phyloP scores from a whole-genome alignment of 768 basidiomycete species.

The Boletus tomentosulus region DNA sequence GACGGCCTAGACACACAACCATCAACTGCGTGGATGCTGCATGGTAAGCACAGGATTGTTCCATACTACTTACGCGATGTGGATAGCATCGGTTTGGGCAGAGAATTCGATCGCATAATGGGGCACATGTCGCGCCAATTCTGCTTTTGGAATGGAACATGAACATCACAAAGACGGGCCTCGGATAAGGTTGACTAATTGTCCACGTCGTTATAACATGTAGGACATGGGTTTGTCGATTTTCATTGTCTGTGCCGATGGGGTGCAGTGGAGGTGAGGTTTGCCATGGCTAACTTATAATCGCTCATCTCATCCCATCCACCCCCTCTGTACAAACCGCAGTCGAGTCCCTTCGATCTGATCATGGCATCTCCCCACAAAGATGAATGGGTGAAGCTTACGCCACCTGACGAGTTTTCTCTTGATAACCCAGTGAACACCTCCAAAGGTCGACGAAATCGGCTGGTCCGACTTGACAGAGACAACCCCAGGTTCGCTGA shows the following conservation, averaged over 20 bases:
- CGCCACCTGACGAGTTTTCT: conserved; percentile 31
- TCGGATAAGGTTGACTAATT: conserved; percentile 16
- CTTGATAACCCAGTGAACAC: conserved; percentile 41
- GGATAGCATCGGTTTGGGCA: not conserved
- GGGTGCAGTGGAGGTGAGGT: conserved; percentile 24
- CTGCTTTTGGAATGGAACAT: conserved; percentile 2
- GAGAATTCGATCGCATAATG: conserved; percentile 2
- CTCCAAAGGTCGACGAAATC: conserved; percentile 35
- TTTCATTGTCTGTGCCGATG: conserved; percentile 12
- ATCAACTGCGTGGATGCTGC: conserved; percentile 19
- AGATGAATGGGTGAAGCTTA: conserved; percentile 28
- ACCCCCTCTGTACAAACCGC: not conserved
- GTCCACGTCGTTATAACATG: conserved; percentile 17
- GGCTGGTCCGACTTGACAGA: conserved; percentile 39
- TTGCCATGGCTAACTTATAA: conserved; percentile 20
- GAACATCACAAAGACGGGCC: conserved; percentile 1
- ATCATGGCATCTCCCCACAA: conserved; percentile 17
- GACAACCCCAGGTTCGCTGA: conserved; percentile 35
- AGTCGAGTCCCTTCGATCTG: conserved; percentile 1
- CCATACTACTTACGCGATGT: not conserved
- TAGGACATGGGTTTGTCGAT: conserved; percentile 3
- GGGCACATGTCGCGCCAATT: conserved; percentile 9
- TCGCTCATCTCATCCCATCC: not conserved
- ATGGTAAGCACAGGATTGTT: conserved; percentile 17
- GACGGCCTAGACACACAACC: conserved; percentile 7